Conservation (phyloP, 169 alveolate genomes). For the Cryptosporidium parvum region DNA sequence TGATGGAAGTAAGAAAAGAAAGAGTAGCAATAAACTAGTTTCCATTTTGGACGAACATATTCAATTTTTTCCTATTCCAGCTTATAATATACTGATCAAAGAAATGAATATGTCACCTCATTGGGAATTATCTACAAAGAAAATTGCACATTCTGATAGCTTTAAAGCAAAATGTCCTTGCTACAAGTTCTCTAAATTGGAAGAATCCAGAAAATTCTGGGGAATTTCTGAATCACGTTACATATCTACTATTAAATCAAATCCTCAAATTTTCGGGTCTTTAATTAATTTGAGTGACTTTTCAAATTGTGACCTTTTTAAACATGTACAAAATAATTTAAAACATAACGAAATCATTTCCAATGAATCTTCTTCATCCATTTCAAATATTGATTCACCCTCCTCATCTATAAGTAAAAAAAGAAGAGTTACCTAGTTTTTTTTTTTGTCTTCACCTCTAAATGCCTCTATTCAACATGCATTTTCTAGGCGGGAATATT, state of each 20-base stretch:
- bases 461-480: not conserved
- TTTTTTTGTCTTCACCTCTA: not conserved
- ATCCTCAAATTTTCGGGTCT: constrained; percentile 19
- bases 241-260: not conserved
- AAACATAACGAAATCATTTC: not conserved
- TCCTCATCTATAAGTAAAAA: not conserved
- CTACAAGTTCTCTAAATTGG: not conserved
- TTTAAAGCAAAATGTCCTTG: constrained; percentile 16
- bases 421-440: not conserved
- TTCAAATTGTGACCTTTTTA: not conserved
- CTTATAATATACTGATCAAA: constrained; percentile 29
- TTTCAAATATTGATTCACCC: not conserved
- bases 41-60: constrained; percentile 20
- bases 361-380: not conserved
- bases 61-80: constrained; percentile 36
- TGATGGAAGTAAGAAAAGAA: not conserved
- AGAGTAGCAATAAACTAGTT: not conserved
- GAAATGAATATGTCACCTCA: constrained; percentile 38
- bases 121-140: constrained; percentile 10
- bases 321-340: too few relatives aligned
- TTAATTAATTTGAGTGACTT: not conserved
- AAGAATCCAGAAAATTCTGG: constrained; percentile 26
- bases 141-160: not conserved
- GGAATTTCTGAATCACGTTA: constrained; percentile 41
- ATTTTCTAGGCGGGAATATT: not conserved